phyloP scores from a whole-genome alignment of 768 basidiomycete species.

The Coprinopsis strossmayeri region DNA sequence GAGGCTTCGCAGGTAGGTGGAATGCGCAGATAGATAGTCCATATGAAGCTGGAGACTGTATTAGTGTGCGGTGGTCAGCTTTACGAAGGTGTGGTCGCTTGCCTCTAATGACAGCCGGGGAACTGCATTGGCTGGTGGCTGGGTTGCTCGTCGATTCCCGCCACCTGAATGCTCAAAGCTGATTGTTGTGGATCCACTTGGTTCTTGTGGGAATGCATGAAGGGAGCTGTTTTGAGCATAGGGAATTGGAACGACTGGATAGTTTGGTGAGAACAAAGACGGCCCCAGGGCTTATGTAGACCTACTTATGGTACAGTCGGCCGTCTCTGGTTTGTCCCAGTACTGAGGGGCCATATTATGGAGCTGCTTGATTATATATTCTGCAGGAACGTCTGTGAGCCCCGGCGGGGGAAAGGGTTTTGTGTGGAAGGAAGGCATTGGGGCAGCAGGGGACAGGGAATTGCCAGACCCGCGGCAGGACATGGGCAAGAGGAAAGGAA shows the following conservation, averaged over 20 bases:
- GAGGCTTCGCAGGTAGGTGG: slow-evolving; percentile 61
- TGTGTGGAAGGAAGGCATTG: slow-evolving; percentile 39
- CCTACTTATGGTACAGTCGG: slow-evolving; percentile 75
- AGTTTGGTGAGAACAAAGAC: slow-evolving; percentile 9
- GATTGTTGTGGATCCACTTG: slow-evolving; percentile 23
- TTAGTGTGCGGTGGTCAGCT: slow-evolving; percentile 7
- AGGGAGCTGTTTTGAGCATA: slow-evolving; percentile 23
- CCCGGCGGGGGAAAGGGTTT: slow-evolving; percentile 61
- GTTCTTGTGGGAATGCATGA: slow-evolving; percentile 26
- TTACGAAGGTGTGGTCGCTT: neutral
- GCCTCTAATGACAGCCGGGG: slow-evolving; percentile 62
- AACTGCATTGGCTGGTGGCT: slow-evolving; percentile 41
- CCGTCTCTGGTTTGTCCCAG: slow-evolving; percentile 71
- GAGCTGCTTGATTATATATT: slow-evolving; percentile 68
- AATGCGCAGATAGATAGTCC: slow-evolving; percentile 81
- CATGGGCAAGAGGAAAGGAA: slow-evolving; percentile 15
- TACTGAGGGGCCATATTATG: slow-evolving; percentile 58
- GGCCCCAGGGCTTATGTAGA: slow-evolving; percentile 2
- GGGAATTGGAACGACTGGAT: slow-evolving; percentile 45
- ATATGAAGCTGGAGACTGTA: slow-evolving; percentile 69
- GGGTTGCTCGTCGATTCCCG: slow-evolving; percentile 41
- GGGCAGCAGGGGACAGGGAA: slow-evolving; percentile 16
- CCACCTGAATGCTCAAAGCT: slow-evolving; percentile 35
- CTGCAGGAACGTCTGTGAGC: slow-evolving; percentile 57
- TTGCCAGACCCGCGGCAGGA: slow-evolving; percentile 36